Evolutionary conservation across 2,329 filamentous ascomycete genomes (phyloP).

Genomic region (Alternaria conjuncta): DNA sequence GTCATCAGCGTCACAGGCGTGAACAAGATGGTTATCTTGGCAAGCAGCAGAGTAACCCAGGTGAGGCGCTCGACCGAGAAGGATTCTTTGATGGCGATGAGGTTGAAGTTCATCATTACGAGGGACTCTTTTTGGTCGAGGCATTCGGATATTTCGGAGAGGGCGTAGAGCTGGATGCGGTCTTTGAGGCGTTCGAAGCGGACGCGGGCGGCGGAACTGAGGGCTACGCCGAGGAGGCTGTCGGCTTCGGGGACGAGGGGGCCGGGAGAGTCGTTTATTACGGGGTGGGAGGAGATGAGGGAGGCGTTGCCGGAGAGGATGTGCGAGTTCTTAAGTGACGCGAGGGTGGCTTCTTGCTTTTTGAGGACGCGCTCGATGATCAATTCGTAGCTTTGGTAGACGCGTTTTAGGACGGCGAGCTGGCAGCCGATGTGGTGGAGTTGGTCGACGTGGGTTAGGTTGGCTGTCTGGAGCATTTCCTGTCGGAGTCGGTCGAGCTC

Average conservation of each 20-base stretch:
- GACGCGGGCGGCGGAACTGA: slow-evolving; percentile 59
- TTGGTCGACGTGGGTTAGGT: slow-evolving; percentile 55
- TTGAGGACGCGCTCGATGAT: slow-evolving; percentile 65
- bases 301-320: slow-evolving; percentile 45
- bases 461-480: slow-evolving; percentile 61
- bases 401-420: slow-evolving; percentile 64
- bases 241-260: slow-evolving; percentile 43
- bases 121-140: slow-evolving; percentile 74
- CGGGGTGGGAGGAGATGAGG: slow-evolving; percentile 31
- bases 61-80: slow-evolving; percentile 74
- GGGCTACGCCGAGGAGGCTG: slow-evolving; percentile 52
- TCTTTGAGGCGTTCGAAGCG: slow-evolving; percentile 67
- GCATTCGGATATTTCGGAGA: slow-evolving; percentile 67
- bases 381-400: slow-evolving; percentile 67
- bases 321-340: slow-evolving; percentile 54
- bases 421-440: slow-evolving; percentile 68
- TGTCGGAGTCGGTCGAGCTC: slow-evolving; percentile 59
- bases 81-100: slow-evolving; percentile 77
- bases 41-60: slow-evolving; percentile 72
- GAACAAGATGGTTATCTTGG: slow-evolving; percentile 78
- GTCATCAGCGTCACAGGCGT: slow-evolving; percentile 78
- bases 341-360: slow-evolving; percentile 51
- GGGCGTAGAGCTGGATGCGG: slow-evolving; percentile 65
- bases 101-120: slow-evolving; percentile 76
- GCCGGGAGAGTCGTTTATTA: slow-evolving; percentile 16